phyloP scores from a whole-genome alignment of 176 grass and related monocot genomes.

The Musa beccarii region DNA sequence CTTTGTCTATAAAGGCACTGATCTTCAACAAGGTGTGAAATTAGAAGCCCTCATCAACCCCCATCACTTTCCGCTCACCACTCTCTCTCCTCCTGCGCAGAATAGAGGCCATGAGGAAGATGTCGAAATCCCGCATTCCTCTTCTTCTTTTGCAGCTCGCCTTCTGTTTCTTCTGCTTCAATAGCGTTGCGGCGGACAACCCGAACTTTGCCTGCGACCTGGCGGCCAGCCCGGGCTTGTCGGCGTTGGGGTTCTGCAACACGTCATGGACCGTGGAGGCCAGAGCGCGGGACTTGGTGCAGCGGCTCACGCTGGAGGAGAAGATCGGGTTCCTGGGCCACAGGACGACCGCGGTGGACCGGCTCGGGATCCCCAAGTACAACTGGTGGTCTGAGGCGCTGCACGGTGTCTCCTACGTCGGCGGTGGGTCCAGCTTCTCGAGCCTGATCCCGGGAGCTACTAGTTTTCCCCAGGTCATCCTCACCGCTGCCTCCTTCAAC shows the following conservation, averaged over 20 bases:
- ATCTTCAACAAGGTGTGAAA: too few species aligned
- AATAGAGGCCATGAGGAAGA: not conserved
- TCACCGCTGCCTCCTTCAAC: constrained; percentile 89
- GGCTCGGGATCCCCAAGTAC: constrained; percentile 80
- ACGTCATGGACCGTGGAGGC: constrained; percentile 20
- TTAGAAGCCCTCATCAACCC: too few species aligned
- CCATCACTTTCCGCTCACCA: too few species aligned
- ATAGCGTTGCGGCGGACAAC: constrained; percentile 24
- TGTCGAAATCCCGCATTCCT: constrained; percentile 20
- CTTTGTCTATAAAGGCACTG: too few species aligned
- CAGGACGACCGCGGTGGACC: constrained; percentile 48
- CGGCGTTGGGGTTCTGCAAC: constrained; percentile 60
- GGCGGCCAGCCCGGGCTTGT: constrained; percentile 31
- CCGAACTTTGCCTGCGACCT: constrained; percentile 83
- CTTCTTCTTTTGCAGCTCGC: not conserved
- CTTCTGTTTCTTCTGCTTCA: constrained; percentile 6
- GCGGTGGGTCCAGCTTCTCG: constrained; percentile 63
- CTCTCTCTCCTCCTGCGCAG: too few species aligned
- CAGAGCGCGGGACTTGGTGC: constrained; percentile 39
- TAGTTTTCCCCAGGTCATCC: constrained; percentile 85
- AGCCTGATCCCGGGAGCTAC: constrained; percentile 67
- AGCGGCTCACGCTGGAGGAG: constrained; percentile 65
- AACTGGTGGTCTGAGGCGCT: constrained; percentile 99
- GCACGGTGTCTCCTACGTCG: constrained; percentile 88
- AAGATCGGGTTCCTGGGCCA: constrained; percentile 80